These are phyloP conservation scores for Russula sp. DNA, from an alignment of 768 basidiomycete species.

Conservation along the genomic window DNA sequence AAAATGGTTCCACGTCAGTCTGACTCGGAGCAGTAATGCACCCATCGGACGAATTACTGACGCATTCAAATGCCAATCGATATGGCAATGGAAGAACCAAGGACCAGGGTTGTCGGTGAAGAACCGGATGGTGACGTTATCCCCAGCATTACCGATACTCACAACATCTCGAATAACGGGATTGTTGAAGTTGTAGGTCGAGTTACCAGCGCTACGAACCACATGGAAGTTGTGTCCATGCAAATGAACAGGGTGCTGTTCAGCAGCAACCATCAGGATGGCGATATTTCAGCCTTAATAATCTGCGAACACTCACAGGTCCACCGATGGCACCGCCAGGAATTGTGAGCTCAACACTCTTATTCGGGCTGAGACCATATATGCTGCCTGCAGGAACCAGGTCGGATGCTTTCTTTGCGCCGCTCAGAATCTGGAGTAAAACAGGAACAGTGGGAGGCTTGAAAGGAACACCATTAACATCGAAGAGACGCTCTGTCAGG, in stretches of 20 bases:
- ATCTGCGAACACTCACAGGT: conserved; percentile 1
- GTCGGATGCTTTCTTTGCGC: conserved; percentile 39
- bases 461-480: conserved; percentile 35
- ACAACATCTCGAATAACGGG: conserved; percentile 26
- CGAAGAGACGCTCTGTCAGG: conserved; percentile 25
- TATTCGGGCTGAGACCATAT: conserved; percentile 42
- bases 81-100: conserved; percentile 31
- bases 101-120: conserved; percentile 30
- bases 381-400: conserved; percentile 47
- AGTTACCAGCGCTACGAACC: conserved; percentile 11
- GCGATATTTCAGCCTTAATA: too few species aligned
- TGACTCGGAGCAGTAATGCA: conserved; percentile 24
- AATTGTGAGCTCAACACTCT: conserved; percentile 42
- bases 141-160: conserved; percentile 11
- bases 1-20: neutral
- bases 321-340: conserved; percentile 39
- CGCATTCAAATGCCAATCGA: conserved; percentile 29
- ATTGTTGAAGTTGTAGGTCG: conserved; percentile 16
- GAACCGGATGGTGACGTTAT: conserved; percentile 28
- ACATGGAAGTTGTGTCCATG: conserved; percentile 18
- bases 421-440: conserved; percentile 55
- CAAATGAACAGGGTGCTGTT: conserved; percentile 21
- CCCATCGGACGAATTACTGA: conserved; percentile 48
- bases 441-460: conserved; percentile 36
- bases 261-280: neutral